Base-by-base conservation (phyloP, 805 yeast genomes). In the Trichomonascus vanleenenianus region DNA sequence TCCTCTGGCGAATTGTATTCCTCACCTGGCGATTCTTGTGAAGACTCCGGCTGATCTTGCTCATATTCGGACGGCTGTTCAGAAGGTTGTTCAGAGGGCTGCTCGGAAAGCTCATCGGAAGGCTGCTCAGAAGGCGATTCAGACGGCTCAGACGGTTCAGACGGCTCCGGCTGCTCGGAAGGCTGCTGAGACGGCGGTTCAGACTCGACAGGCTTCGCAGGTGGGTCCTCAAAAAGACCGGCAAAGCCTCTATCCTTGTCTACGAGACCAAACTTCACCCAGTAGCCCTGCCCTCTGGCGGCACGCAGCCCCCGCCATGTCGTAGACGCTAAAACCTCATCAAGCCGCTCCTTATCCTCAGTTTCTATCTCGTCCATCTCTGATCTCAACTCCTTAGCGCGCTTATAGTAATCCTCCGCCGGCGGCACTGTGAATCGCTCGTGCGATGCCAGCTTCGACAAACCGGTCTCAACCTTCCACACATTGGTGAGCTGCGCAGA, bases 231-330 rank as follows among this genome's bases (percentile, higher is more conserved):
- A 49, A 65, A 70, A n/a, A 72, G 49, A 2, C 75, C 75, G 3
- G 56, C 56, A 9, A 68, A 46, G 10, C 75, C 75, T 6, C 56
- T 53, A 0, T 50, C 47, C 36, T 62, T 69, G 44, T 63, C 61
- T 11, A 67, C 67, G 11, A 62, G 59, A 22, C 54, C 59, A 38
- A 73, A 67, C 20, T 67, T 60, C 43, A 63, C 62, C 53, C 75
- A 50, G 30, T 59, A 54, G 6, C 60, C 59, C 3, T 60, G 44
- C 16, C 47, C 59, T 48, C 76, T 57, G 2, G 73, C 61, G 3
- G 66, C 56, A 44, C 78, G 64, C 36, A 73, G 50, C 1, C 66
- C 67, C 44, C 70, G 68, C 79, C 79, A 74, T 18, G 61, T 62
- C 15, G 52, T 45, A 2, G 66, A 48, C 6, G 53, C 55, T 2